Percentiles rank a stretch among this genome's conserved stretches.
Evolutionary conservation across 345 rosid genomes (phyloP).

Genomic region (Fremontodendron californicum): DNA sequence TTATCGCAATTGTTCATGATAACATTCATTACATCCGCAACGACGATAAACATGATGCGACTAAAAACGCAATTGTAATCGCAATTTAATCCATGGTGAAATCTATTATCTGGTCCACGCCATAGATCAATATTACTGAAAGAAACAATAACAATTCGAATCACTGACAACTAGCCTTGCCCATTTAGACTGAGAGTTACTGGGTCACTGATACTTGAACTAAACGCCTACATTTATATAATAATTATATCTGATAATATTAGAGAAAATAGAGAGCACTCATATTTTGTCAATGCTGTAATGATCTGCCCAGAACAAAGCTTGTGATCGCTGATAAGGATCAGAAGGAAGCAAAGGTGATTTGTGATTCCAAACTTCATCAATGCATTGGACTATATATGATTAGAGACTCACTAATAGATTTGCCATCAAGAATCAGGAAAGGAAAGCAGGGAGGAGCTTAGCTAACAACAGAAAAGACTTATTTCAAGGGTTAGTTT

Average conservation of each 20-base stretch:
- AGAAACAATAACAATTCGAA: neutral
- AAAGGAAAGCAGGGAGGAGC: no score
- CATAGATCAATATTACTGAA: neutral
- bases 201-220: neutral
- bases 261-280: neutral
- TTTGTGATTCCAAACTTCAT: slow-evolving; percentile 3
- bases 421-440: neutral
- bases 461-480: no score
- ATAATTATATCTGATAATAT: neutral
- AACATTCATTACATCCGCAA: no score
- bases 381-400: neutral
- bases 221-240: neutral
- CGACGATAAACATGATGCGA: no score
- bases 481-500: no score
- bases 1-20: no score
- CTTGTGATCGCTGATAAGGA: neutral
- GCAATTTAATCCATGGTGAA: no score
- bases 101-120: no score
- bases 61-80: no score
- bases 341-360: slow-evolving; percentile 18
- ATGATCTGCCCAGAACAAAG: neutral
- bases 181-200: neutral
- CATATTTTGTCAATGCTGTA: neutral
- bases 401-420: neutral
- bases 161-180: neutral